A percentile compares a stretch with the other conserved stretches of the same genome.
phyloP scores from a whole-genome alignment of 768 basidiomycete genomes.

The Hygrophoropsis aurantiaca region DNA sequence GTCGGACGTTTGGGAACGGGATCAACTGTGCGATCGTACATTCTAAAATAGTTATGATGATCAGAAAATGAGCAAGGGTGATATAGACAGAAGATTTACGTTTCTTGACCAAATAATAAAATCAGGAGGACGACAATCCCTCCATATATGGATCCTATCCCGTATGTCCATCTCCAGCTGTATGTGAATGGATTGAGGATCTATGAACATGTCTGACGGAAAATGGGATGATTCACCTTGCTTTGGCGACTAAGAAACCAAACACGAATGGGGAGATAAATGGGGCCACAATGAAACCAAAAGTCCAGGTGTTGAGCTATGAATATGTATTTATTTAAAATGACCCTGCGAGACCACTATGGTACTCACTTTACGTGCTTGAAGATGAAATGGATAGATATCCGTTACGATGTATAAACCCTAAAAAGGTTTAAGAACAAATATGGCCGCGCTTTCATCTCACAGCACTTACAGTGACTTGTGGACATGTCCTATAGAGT shows the following conservation, averaged over 20 bases:
- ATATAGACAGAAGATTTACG: conserved; percentile 37
- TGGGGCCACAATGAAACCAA: conserved; percentile 70
- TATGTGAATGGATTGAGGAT: background rate
- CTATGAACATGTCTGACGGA: background rate
- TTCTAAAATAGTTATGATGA: conserved; percentile 30
- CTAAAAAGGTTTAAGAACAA: conserved; percentile 23
- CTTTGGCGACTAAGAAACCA: conserved; percentile 64
- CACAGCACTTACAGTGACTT: conserved; percentile 44
- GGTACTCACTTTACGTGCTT: conserved; percentile 56
- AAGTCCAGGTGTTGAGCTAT: conserved; percentile 69
- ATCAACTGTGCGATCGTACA: conserved; percentile 59
- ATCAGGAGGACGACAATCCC: conserved; percentile 56
- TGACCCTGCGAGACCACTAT: background rate
- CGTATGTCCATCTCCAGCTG: conserved; percentile 66
- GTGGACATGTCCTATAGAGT: conserved; percentile 48
- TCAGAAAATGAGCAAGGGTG: conserved; percentile 1
- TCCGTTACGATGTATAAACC: conserved; percentile 63
- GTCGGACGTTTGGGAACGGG: conserved; percentile 46
- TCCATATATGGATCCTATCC: conserved; percentile 60
- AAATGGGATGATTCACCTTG: conserved; percentile 19
- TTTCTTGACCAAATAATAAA: conserved; percentile 62
- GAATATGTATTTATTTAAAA: background rate
- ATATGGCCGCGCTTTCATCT: background rate
- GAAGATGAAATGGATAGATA: conserved; percentile 67
- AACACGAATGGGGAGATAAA: conserved; percentile 68